Conservation (phyloP, 305 asterid species). For the Fraxinus albicans region DNA sequence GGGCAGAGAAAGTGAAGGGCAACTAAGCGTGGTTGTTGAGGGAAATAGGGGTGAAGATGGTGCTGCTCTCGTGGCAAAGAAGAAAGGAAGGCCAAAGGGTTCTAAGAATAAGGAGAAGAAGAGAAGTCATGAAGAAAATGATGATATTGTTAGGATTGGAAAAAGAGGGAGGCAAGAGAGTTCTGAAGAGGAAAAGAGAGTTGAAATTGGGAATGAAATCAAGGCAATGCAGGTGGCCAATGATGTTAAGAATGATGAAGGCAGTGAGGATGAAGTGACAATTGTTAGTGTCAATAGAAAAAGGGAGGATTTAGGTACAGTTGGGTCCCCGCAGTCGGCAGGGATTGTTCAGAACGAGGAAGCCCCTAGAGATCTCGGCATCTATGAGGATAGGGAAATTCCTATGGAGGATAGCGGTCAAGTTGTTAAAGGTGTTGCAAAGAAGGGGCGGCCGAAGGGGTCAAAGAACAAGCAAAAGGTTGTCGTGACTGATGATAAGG, state of each 20-base stretch:
- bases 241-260: slow-evolving; percentile 4
- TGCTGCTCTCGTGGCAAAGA: slow-evolving; percentile 20
- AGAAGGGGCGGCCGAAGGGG: slow-evolving; percentile 10
- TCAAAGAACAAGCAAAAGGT: slow-evolving; percentile 2
- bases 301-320: background rate
- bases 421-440: slow-evolving; percentile 11
- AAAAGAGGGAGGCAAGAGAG: slow-evolving; percentile 21
- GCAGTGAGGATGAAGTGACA: background rate
- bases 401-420: slow-evolving; percentile 1
- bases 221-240: slow-evolving; percentile 19
- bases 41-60: slow-evolving; percentile 4
- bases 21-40: background rate
- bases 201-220: slow-evolving; percentile 2
- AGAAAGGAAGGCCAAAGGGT: slow-evolving; percentile 41
- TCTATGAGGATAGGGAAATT: slow-evolving; percentile 1
- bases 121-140: slow-evolving; percentile 1
- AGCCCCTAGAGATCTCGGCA: background rate
- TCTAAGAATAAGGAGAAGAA: slow-evolving; percentile 29
- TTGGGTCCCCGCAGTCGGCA: background rate
- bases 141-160: background rate
- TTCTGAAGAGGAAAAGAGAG: slow-evolving; percentile 12
- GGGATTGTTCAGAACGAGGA: background rate
- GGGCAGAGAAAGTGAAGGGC: slow-evolving; percentile 9
- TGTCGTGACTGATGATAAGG: slow-evolving; percentile 5
- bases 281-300: background rate